Evolutionary conservation across 768 basidiomycete species (phyloP).

Genomic region (Phylloporus sp.): DNA sequence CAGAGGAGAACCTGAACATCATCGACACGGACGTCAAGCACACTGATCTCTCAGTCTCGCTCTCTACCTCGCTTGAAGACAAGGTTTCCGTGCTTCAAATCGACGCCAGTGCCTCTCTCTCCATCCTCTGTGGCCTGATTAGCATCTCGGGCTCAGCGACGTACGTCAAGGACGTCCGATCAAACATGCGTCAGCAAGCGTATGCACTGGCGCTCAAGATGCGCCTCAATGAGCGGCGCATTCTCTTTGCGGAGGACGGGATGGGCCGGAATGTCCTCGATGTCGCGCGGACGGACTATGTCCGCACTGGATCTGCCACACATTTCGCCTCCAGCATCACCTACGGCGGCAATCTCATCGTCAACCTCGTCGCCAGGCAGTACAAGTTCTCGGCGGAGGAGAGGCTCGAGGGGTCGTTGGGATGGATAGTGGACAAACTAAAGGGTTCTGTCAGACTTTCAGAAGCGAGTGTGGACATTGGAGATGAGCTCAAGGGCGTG

Average conservation of each 20-base stretch:
- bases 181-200: background rate
- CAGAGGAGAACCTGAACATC: background rate
- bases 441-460: background rate
- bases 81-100: background rate
- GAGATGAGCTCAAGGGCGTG: background rate
- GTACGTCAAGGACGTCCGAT: background rate
- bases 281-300: background rate
- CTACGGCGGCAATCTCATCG: background rate
- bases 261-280: background rate
- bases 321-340: background rate
- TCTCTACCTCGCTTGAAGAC: background rate
- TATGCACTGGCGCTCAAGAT: background rate
- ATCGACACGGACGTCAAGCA: background rate
- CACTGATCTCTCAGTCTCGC: background rate
- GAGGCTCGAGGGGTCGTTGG: background rate
- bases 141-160: background rate
- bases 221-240: background rate
- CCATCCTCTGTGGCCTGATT: background rate
- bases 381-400: background rate
- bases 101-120: background rate
- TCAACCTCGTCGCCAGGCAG: background rate
- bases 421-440: background rate
- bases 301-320: background rate
- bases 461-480: too few relatives aligned
- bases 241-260: background rate